Evolutionary conservation across 805 yeast species (phyloP).

Genomic region (Saturnispora kantuleensis): DNA sequence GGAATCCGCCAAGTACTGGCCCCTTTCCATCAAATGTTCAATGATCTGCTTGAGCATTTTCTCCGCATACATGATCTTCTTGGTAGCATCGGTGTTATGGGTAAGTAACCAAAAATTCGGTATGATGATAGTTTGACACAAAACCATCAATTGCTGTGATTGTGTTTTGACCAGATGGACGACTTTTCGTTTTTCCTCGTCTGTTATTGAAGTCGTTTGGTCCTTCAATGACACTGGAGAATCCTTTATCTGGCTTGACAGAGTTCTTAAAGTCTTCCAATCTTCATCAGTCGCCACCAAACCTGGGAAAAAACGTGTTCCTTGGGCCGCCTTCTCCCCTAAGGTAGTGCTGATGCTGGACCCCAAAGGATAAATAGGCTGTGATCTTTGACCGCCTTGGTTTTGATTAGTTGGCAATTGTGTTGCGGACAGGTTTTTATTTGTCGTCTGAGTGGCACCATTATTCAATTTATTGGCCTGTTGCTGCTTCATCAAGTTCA

Average conservation of each 20-base stretch:
- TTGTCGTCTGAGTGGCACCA: conserved; percentile 12
- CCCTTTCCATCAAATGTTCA: conserved; percentile 45
- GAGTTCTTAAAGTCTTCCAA: conserved; percentile 48
- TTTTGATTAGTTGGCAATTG: conserved; percentile 28
- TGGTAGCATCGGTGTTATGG: conserved; percentile 65
- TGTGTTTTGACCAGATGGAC: conserved; percentile 39
- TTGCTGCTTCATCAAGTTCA: conserved; percentile 13
- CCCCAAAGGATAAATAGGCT: conserved; percentile 10
- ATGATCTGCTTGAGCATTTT: conserved; percentile 68
- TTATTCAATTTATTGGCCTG: conserved; percentile 8
- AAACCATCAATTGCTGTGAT: conserved; percentile 50
- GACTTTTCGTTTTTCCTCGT: conserved; percentile 54
- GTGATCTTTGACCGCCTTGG: conserved; percentile 15
- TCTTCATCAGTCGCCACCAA: conserved; percentile 46
- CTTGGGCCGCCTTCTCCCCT: conserved; percentile 11
- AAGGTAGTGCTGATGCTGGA: conserved; percentile 3
- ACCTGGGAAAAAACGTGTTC: conserved; percentile 25
- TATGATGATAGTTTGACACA: conserved; percentile 59
- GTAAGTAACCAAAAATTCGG: conserved; percentile 73
- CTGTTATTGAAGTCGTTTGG: conserved; percentile 49
- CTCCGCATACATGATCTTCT: conserved; percentile 67
- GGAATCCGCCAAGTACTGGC: conserved; percentile 59
- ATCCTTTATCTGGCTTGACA: conserved; percentile 60
- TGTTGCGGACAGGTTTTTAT: conserved; percentile 13
- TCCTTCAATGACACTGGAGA: conserved; percentile 60